Evolutionary conservation across 2,329 filamentous ascomycete species (phyloP).

Genomic region (Alternaria ventricosa): DNA sequence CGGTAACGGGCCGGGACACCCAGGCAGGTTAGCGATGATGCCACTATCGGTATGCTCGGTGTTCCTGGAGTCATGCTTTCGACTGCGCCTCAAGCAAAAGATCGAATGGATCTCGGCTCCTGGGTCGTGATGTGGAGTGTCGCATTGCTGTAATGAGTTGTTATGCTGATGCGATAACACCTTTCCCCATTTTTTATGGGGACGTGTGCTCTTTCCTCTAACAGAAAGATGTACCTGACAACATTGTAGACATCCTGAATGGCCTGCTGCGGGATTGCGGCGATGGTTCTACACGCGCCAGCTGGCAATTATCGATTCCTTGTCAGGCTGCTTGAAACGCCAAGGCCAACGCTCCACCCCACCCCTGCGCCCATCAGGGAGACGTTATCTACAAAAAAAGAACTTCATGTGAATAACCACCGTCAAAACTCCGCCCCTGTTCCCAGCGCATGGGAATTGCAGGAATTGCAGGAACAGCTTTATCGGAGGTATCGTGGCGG

Average conservation of each 20-base stretch:
- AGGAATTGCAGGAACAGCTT: neutral
- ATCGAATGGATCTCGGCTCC: neutral
- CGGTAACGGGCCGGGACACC: conserved; percentile 12
- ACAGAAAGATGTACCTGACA: neutral
- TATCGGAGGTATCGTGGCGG: neutral
- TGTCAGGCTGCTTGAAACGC: conserved; percentile 13
- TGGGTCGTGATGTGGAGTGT: neutral
- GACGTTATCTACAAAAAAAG: conserved; percentile 8
- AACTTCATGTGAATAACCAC: conserved; percentile 4
- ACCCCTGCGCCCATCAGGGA: conserved; percentile 14
- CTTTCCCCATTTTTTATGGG: neutral
- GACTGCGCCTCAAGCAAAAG: conserved; percentile 7
- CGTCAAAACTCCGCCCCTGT: conserved; percentile 3
- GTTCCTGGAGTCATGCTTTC: conserved; percentile 10
- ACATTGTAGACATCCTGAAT: neutral
- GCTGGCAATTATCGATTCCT: neutral
- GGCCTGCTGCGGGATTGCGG: neutral
- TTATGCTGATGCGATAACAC: neutral
- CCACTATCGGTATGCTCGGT: conserved; percentile 4
- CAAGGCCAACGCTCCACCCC: conserved; percentile 3
- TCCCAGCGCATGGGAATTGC: neutral
- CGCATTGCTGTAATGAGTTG: neutral
- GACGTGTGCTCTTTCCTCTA: neutral
- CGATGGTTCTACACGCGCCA: neutral
- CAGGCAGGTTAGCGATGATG: conserved; percentile 2